Conservation (phyloP, 305 asterid species). For the Plantago lanceolata region DNA sequence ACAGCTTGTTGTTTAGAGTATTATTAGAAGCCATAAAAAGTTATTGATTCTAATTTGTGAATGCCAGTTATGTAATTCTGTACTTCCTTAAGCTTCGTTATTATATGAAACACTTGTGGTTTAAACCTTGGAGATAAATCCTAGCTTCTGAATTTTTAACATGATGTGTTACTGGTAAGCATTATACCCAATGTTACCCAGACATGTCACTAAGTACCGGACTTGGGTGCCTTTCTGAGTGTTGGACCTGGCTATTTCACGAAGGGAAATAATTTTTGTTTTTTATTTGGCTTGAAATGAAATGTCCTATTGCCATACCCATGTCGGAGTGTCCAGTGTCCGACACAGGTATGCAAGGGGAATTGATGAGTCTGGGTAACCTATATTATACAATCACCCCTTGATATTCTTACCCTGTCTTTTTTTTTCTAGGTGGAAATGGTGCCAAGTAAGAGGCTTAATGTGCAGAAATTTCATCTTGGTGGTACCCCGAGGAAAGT, state of each 20-base stretch:
- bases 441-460: constrained; percentile 97
- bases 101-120: background rate
- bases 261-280: no score
- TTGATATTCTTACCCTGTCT: constrained; percentile 21
- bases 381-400: no score
- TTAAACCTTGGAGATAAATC: background rate
- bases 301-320: background rate
- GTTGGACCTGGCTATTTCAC: no score
- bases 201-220: no score
- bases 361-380: no score
- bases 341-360: no score
- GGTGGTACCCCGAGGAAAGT: constrained; percentile 98
- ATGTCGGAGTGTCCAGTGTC: no score
- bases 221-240: no score
- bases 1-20: background rate
- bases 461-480: constrained; percentile 88
- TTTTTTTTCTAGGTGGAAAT: constrained; percentile 72
- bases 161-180: constrained; percentile 1
- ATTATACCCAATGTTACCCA: background rate
- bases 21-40: background rate
- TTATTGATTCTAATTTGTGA: no score
- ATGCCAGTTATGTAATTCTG: no score
- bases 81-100: background rate
- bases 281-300: no score
- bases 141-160: constrained; percentile 22